These are phyloP conservation scores for Colletotrichum agaves DNA, from an alignment of 2,329 filamentous ascomycete species.

Conservation along the genomic window DNA sequence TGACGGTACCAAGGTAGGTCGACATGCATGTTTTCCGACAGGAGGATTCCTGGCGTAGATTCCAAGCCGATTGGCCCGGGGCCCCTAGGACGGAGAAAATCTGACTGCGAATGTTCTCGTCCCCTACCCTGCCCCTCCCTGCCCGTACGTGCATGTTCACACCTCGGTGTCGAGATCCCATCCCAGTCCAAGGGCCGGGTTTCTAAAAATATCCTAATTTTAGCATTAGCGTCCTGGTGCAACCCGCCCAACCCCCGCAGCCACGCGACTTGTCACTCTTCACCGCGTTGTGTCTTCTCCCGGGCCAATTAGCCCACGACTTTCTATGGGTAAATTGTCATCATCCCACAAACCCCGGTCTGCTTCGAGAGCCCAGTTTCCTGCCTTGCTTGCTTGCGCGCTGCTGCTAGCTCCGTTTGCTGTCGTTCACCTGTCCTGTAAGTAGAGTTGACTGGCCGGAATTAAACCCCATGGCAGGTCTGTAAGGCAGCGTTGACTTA, in stretches of 20 bases:
- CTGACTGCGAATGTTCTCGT: conserved; percentile 5
- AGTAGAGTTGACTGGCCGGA: too few species aligned
- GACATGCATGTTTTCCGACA: conserved; percentile 20
- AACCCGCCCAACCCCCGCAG: conserved; percentile 23
- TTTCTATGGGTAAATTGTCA: conserved; percentile 29
- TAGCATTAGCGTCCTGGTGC: conserved; percentile 21
- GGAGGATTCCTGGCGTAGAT: conserved; percentile 17
- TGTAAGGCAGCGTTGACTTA: conserved; percentile 2
- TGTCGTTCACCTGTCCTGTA: not conserved
- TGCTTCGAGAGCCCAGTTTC: not conserved
- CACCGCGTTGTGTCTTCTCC: not conserved
- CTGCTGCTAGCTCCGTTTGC: not conserved
- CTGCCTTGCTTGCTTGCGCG: not conserved
- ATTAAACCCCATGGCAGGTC: not conserved
- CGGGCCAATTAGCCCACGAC: conserved; percentile 20
- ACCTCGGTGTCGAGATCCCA: conserved; percentile 15
- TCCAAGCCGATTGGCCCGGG: conserved; percentile 23
- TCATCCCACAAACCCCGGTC: not conserved
- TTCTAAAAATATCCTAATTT: conserved; percentile 38
- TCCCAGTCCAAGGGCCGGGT: not conserved
- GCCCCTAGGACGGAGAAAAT: not conserved
- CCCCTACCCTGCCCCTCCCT: not conserved
- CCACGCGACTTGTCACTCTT: conserved; percentile 27
- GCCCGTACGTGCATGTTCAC: not conserved
- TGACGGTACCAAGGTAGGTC: conserved; percentile 24